Evolutionary conservation across 164 flowering plant species (phyloP).

Genomic region (Vitis rotundifolia): DNA sequence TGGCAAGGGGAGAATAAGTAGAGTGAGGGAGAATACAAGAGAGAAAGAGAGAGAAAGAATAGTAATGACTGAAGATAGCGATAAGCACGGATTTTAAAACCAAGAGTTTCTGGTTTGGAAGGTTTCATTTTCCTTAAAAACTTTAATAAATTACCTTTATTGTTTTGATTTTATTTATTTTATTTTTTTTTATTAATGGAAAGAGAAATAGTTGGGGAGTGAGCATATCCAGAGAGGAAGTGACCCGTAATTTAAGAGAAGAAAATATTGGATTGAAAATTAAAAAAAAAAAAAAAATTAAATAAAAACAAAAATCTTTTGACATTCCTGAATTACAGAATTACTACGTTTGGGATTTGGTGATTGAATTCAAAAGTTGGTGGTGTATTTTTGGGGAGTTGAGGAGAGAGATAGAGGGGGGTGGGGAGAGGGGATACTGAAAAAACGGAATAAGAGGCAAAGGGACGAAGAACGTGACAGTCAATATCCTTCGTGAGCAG

Average conservation of each 20-base stretch:
- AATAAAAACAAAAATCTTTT: background rate
- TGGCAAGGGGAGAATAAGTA: no score
- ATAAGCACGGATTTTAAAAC: background rate
- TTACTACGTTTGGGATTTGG: background rate
- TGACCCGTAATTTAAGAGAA: no score
- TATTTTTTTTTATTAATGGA: no score
- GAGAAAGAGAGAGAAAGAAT: no score
- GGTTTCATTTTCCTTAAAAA: background rate
- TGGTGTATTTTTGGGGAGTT: background rate
- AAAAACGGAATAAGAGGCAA: slow-evolving; percentile 16
- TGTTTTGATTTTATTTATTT: no score
- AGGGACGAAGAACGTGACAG: slow-evolving; percentile 22
- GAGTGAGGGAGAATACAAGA: no score
- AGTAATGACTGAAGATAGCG: no score
- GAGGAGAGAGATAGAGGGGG: background rate
- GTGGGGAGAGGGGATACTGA: background rate
- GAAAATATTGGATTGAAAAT: background rate
- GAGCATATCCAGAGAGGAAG: no score
- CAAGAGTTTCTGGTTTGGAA: slow-evolving; percentile 1
- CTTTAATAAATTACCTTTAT: background rate
- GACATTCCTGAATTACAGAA: no score
- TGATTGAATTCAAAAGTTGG: slow-evolving; percentile 5
- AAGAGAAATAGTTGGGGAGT: no score
- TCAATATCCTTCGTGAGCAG: slow-evolving; percentile 18
- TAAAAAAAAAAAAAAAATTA: background rate